Conservation (phyloP, 228 moss, liverwort and hornwort genomes). For the Sphagnum fallax region DNA sequence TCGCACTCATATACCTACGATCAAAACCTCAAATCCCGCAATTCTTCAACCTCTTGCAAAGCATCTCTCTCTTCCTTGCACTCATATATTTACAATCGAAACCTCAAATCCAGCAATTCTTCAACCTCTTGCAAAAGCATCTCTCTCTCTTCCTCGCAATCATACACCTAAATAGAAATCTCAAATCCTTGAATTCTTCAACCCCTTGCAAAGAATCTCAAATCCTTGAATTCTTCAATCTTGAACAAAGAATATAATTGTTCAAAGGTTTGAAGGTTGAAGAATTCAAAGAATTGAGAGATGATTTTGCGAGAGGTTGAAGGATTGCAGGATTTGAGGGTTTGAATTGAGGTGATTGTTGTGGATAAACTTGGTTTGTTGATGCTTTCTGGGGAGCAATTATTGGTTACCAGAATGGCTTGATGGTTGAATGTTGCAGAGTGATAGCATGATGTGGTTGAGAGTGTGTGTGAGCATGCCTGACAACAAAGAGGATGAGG, state of each 20-base stretch:
- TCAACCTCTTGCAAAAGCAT: too few relatives aligned
- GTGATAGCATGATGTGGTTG: constrained; percentile 42
- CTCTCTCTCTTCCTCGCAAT: too few relatives aligned
- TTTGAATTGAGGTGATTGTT: background rate
- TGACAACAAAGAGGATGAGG: constrained; percentile 20
- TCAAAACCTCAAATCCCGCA: too few relatives aligned
- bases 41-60: too few relatives aligned
- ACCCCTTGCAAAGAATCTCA: background rate
- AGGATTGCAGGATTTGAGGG: too few relatives aligned
- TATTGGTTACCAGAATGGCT: background rate
- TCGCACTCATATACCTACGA: background rate
- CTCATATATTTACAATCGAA: background rate
- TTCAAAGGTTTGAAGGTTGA: background rate
- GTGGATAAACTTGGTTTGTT: background rate
- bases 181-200: too few relatives aligned
- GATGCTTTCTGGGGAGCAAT: background rate
- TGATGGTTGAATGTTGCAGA: constrained; percentile 10
- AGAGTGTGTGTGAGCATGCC: constrained; percentile 15
- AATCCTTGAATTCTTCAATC: background rate
- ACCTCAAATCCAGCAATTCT: background rate
- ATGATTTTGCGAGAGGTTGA: too few relatives aligned
- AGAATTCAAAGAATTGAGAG: background rate
- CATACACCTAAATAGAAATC: too few relatives aligned
- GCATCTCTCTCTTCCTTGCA: background rate
- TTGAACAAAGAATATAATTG: background rate